Evolutionary conservation across 2,329 filamentous ascomycete species (phyloP), one percentile per base, ranked within the genome.

Genomic region (Cercospora sp.): DNA sequence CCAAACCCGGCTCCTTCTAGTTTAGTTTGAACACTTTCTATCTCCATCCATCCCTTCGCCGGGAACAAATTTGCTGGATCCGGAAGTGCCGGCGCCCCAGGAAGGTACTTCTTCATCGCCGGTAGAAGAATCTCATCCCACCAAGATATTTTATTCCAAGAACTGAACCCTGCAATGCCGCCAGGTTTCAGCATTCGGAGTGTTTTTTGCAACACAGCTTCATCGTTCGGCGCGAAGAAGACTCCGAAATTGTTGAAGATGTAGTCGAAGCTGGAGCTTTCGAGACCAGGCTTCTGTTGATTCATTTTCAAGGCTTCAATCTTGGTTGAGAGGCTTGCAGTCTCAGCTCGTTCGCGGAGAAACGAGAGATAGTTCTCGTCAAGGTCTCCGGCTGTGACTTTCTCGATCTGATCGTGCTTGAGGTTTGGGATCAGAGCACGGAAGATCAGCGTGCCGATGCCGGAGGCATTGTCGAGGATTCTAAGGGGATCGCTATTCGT

Each of bases 201-300:
- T 13, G 49, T 64, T 13, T 57, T 21, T 7, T 32, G 1, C 61
- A 64, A 4, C 3, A 64, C 45, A 3, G 45, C 30, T 5, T 37
- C 49, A 12, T 63, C 49, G 7, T 57, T 18, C 21, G 45, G 61
- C 1, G 61, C 49, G 32, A 40, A 64, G 45, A 55, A 57, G 32
- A 64, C 51, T 12, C 61, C 61, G n/a, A 64, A 57, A 18, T 55
- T 57, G 61, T 40, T 64, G 61, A 64, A 57, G 18, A 64, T 40
- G 21, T 43, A 55, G 16, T 64, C 49, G 49, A 64, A 63, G n/a
- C 6, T 37, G n/a, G 10, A 30, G 61, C 49, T 57, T 18, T 63
- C 21, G 9, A 63, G 61, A 32, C 28, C 61, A 2, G 61, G 32
- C 21, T 30, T 32, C 21, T 63, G 61, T 21, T 55, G 61, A 21